Evolutionary conservation across 2,329 filamentous ascomycete species (phyloP).

Genomic region (Verticillium dahliae): DNA sequence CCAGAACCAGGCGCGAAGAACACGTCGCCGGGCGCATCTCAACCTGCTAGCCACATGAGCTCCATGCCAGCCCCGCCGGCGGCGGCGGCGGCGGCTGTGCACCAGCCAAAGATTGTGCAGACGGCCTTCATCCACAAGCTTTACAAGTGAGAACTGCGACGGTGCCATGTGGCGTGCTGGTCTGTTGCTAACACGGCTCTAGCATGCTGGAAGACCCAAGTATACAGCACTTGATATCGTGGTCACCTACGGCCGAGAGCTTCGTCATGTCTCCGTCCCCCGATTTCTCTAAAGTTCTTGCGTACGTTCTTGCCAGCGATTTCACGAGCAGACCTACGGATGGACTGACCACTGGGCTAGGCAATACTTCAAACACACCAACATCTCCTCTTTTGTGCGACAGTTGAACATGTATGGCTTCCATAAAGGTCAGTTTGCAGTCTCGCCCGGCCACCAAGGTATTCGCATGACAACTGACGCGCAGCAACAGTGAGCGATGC

Average conservation of each 20-base stretch:
- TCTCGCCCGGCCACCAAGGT: background rate
- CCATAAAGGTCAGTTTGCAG: slow-evolving; percentile 70
- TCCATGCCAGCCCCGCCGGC: slow-evolving; percentile 45
- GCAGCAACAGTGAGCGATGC: slow-evolving; percentile 77
- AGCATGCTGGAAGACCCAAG: slow-evolving; percentile 95
- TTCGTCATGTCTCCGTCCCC: slow-evolving; percentile 98
- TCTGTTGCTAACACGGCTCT: slow-evolving; percentile 1
- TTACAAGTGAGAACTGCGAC: slow-evolving; percentile 69
- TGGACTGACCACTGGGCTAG: slow-evolving; percentile 35
- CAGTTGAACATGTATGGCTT: slow-evolving; percentile 99
- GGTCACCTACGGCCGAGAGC: slow-evolving; percentile 89
- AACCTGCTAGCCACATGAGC: slow-evolving; percentile 22
- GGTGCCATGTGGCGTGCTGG: too few species aligned
- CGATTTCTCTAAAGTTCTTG: slow-evolving; percentile 96
- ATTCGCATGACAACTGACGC: slow-evolving; percentile 11
- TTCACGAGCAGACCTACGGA: background rate
- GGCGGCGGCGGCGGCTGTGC: slow-evolving; percentile 65
- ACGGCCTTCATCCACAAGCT: slow-evolving; percentile 99
- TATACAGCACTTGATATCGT: slow-evolving; percentile 94
- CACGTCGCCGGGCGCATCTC: slow-evolving; percentile 31
- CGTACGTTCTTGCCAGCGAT: slow-evolving; percentile 53
- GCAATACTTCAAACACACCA: slow-evolving; percentile 99
- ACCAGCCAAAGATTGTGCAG: slow-evolving; percentile 95
- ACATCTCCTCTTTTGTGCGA: slow-evolving; percentile 95
- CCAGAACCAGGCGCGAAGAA: slow-evolving; percentile 24